Conservation (phyloP, 495 filamentous ascomycete genomes). For the Aspergillus diversus region DNA sequence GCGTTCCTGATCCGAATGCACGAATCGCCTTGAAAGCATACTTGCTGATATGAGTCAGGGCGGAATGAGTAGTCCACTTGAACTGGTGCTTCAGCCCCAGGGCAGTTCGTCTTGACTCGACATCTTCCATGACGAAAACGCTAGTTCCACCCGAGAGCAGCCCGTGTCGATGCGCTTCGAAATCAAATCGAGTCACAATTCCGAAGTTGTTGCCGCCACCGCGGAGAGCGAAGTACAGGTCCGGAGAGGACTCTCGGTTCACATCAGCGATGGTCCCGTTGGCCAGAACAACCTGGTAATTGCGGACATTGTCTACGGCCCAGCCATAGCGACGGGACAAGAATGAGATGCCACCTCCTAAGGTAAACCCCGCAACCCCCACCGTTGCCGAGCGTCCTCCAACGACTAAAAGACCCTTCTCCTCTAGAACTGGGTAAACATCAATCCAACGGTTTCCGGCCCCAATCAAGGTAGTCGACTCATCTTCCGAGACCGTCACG, state of each 20-base stretch:
- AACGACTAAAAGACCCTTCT: conserved; percentile 2
- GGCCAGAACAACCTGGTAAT: conserved; percentile 3
- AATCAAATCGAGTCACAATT: conserved; percentile 1
- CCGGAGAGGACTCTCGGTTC: not conserved
- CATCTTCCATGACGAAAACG: conserved; percentile 5
- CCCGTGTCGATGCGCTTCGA: not conserved
- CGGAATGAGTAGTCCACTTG: not conserved
- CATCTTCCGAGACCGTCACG: not conserved
- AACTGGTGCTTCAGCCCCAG: conserved; percentile 2
- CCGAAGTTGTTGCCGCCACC: conserved; percentile 8
- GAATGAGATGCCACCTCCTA: conserved; percentile 10
- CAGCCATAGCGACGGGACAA: conserved; percentile 4
- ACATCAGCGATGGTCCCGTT: conserved; percentile 3
- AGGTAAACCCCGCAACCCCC: conserved; percentile 9
- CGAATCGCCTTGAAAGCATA: not conserved
- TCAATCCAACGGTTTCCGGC: not conserved
- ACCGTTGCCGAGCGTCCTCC: conserved; percentile 3
- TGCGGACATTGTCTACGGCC: conserved; percentile 1
- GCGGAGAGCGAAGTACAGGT: conserved; percentile 3
- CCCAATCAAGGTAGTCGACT: not conserved
- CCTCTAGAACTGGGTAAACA: not conserved
- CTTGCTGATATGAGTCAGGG: not conserved
- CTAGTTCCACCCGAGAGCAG: not conserved
- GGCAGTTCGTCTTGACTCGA: not conserved
- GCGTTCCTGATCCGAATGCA: not conserved